Evolutionary conservation across 805 yeast species (phyloP), one percentile per base, ranked within the genome.

Genomic region (Kuraishia ogatae): DNA sequence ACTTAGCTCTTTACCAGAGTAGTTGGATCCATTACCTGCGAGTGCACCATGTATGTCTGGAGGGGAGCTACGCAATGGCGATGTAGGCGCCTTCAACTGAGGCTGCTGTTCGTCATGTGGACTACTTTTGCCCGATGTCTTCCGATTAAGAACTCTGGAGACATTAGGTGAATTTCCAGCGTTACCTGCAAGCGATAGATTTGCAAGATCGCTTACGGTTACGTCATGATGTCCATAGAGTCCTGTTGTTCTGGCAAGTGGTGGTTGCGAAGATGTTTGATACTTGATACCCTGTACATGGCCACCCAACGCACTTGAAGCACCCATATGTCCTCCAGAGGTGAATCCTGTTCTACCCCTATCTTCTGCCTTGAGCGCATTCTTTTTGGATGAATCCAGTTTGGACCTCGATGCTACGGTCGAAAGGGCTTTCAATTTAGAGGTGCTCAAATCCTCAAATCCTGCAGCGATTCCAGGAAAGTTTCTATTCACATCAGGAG

Each of bases 361-460:
- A 6, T 52, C 50, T n/a, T 52, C 50, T 2, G 15, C n/a, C 23
- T 48, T 51, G 17, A 35, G 13, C 13, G 21, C 54, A n/a, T 61
- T 58, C 55, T 65, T 68, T 50, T 67, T 70, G 54, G 66, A 69
- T 4, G 74, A 66, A 58, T 75, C 79, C 28, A 75, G 63, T 50
- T 70, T 68, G 2, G 67, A 39, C 22, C 88, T 67, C 7, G 79
- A 76, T 66, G 81, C 81, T 58, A 83, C 84, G 2, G 89, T 84
- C 24, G 84, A 79, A 55, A 84, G 73, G 0, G 89, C 89, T 4
- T 87, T 86, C 59, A 84, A 69, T 63, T 84, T 84, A 67, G 80
- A 35, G 15, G 43, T 11, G 43, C 43, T 35, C 15, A 35, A 17
- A 15, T 35, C 43, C 13, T 35, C 43, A 35, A 35, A 35, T 35